Evolutionary conservation across 2,329 filamentous ascomycete genomes (phyloP), one percentile per base, ranked within the genome.

Genomic region (Periconia macrospinosa): DNA sequence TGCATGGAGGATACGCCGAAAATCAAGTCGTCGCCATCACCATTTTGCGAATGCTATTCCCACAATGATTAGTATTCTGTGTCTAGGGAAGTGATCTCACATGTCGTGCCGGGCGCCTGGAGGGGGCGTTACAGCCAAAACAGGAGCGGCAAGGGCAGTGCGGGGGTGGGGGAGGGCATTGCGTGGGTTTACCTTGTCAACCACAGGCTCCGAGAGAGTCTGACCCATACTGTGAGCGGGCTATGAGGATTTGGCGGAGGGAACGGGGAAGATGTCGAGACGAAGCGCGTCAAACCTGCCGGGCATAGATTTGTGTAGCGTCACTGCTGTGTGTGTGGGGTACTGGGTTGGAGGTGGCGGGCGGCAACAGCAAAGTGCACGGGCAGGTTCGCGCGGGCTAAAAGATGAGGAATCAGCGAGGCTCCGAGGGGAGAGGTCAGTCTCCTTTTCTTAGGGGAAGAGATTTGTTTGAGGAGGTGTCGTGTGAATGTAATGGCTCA

Each of bases 1-100:
- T 99, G 94, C 94, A 99, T 99, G 78, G 92, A 92, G 63, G 94
- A 99, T 63, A 97, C 87, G 72, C 94, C 94, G 77, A 90, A 99
- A 73, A 94, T 79, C 73, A 96, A 86, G 73, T 91, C 88, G 62
- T 96, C 92, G 90, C 97, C 92, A 79, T 91, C 87, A 78, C 92
- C 92, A 73, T 87, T 87, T 75, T 89, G 87, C 70, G 94, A 99
- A 79, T 87, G 83, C 94, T 97, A 37, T n/a, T 37, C 33, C 33
- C 33, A 46, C 7, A n/a, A 33, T 6, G 11, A n/a, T 37, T 10
- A 37, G 33, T 37, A 37, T n/a, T 3, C 3, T 5, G 15, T 37
- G 11, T n/a, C 15, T n/a, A 37, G 33, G 11, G 33, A 10, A 37
- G 33, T 3, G 33, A 37, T n/a, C n/a, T n/a, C n/a, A n/a, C n/a